Evolutionary conservation across 2,329 filamentous ascomycete genomes (phyloP).

Genomic region (Fusarium pilosicola): DNA sequence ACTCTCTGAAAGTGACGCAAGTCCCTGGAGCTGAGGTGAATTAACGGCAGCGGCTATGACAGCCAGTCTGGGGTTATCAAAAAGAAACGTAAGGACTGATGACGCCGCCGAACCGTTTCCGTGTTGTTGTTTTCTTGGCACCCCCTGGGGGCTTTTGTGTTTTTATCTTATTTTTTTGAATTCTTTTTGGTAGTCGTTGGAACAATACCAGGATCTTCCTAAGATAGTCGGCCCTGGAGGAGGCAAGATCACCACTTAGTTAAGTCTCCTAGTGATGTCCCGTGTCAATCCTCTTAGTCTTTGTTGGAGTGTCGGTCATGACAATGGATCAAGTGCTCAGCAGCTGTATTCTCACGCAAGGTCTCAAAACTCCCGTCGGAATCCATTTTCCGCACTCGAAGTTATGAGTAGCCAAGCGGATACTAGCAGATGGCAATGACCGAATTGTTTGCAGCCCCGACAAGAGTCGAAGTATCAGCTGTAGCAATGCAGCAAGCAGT

Average conservation of each 20-base stretch:
- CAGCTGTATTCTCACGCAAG: not conserved
- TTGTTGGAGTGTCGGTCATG: not conserved
- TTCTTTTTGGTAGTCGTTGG: not conserved
- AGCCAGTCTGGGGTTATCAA: not conserved
- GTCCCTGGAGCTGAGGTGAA: not conserved
- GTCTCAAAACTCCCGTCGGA: not conserved
- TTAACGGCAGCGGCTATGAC: not conserved
- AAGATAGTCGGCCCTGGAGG: no score
- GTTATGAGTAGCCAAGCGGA: not conserved
- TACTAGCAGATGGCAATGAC: not conserved
- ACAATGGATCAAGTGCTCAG: not conserved
- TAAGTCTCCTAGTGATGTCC: not conserved
- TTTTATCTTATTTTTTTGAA: no score
- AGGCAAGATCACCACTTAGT: not conserved
- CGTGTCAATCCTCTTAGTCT: not conserved
- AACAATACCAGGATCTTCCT: not conserved
- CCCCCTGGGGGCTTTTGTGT: not conserved
- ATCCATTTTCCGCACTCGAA: rapidly evolving
- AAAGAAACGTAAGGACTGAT: not conserved
- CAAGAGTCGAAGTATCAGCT: not conserved
- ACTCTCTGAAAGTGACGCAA: not conserved
- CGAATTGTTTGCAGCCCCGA: not conserved
- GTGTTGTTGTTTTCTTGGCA: not conserved
- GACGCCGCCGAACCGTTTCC: not conserved
- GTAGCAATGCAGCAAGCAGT: not conserved